These are phyloP conservation scores for Blastocystis sp. DNA, from an alignment of 352 stramenopile species.

Conservation along the genomic window DNA sequence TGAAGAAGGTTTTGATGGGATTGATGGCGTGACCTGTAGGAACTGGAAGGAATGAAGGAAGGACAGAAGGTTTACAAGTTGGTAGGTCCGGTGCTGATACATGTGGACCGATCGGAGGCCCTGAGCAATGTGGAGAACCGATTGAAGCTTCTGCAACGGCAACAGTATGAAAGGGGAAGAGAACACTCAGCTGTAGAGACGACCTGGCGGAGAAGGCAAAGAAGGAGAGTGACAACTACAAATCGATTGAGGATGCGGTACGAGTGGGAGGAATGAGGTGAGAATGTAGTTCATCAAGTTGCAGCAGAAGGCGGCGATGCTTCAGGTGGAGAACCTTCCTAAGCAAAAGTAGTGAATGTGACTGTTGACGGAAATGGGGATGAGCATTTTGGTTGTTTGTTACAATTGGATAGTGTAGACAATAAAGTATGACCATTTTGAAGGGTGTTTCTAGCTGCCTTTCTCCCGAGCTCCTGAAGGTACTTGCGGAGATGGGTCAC, in stretches of 20 bases:
- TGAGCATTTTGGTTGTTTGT: not conserved
- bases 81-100: slow-evolving; percentile 56
- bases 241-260: slow-evolving; percentile 16
- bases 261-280: not conserved
- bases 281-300: slow-evolving; percentile 39
- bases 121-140: slow-evolving; percentile 57
- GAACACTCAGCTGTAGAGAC: not conserved
- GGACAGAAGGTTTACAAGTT: slow-evolving; percentile 57
- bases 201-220: slow-evolving; percentile 52
- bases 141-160: slow-evolving; percentile 54
- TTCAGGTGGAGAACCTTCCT: slow-evolving; percentile 21
- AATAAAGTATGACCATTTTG: slow-evolving; percentile 52
- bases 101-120: slow-evolving; percentile 54
- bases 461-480: slow-evolving; percentile 45
- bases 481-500: slow-evolving; percentile 52
- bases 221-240: slow-evolving; percentile 37
- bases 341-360: not conserved
- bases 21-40: slow-evolving; percentile 11
- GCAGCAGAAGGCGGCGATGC: slow-evolving; percentile 42
- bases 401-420: not conserved
- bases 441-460: slow-evolving; percentile 53
- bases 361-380: not conserved
- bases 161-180: slow-evolving; percentile 11
- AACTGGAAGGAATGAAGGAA: slow-evolving; percentile 52
- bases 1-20: slow-evolving; percentile 59